Conservation (phyloP, 805 yeast species). For the Saccharomycodes ludwigii region DNA sequence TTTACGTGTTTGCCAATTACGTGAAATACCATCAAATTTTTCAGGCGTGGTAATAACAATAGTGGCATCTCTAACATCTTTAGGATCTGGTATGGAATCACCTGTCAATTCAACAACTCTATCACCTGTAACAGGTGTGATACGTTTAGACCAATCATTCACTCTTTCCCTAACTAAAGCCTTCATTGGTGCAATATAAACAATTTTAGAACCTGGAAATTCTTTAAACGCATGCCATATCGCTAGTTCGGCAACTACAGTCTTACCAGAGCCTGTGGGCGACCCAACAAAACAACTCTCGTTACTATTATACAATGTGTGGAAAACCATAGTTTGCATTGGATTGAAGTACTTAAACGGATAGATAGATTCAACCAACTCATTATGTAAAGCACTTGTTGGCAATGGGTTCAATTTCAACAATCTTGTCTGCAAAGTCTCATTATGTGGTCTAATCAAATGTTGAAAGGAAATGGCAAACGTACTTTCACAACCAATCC, state of each 20-base stretch:
- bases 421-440: slow-evolving; percentile 72
- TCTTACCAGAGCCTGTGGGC: slow-evolving; percentile 98
- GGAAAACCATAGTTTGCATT: slow-evolving; percentile 96
- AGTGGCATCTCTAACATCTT: slow-evolving; percentile 74
- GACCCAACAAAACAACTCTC: slow-evolving; percentile 87
- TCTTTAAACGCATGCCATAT: slow-evolving; percentile 91
- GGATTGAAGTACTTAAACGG: slow-evolving; percentile 85
- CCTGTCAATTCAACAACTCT: slow-evolving; percentile 85
- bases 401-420: slow-evolving; percentile 81
- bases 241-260: slow-evolving; percentile 92
- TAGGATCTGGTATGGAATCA: slow-evolving; percentile 80
- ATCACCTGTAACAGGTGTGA: slow-evolving; percentile 86
- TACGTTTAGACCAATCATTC: slow-evolving; percentile 68
- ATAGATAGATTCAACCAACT: slow-evolving; percentile 57
- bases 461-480: slow-evolving; percentile 82
- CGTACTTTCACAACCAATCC: slow-evolving; percentile 77
- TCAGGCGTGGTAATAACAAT: slow-evolving; percentile 91
- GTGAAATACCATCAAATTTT: slow-evolving; percentile 94
- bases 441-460: slow-evolving; percentile 77
- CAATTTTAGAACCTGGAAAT: slow-evolving; percentile 72
- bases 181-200: slow-evolving; percentile 87
- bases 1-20: slow-evolving; percentile 80
- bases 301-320: slow-evolving; percentile 68
- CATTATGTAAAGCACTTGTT: slow-evolving; percentile 60
- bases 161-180: slow-evolving; percentile 96